Base-by-base conservation (phyloP, 345 rosid species). In the Populus simonii region DNA sequence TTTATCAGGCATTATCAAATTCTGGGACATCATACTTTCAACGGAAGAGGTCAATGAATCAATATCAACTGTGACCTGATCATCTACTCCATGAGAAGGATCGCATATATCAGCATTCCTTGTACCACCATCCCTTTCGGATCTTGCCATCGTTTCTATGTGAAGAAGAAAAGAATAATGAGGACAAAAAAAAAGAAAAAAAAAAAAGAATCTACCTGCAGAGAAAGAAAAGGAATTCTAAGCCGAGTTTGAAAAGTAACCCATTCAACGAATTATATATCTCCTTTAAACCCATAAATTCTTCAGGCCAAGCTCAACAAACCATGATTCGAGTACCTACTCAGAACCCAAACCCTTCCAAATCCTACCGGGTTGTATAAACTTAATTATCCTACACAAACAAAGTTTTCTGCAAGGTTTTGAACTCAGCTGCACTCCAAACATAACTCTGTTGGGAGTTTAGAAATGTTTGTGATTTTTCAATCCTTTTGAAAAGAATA, bases 111-210 rank as follows among this genome's bases (percentile, higher is more conserved):
- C 27, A 39, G 1, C 13, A 36, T n/a, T 8, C 11, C 1, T 38
- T 38, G 17, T 16, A 27, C 11, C 35, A 23, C 36, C 36, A 25
- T 65, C 36, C 0, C 8, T 65, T 1, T 65, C 68, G 17, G 4
- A 31, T 16, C 1, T 23, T 73, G 0, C 67, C 76, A 73, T 73
- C 51, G 17, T 53, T 27, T 20, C 76, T 59, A 6, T 3, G 18
- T 8, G 9, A 80, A 85, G 68, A 76, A 76, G 78, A 83, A 80
- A 17, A 18, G n/a, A 69, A 69, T 69, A 65, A 11, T 4, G 68
- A 27, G 68, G 35, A 13, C 15, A 62, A 5, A 8, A 63, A 0
- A 63, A 9, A 63, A n/a, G n/a, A n/a, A 13, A 29, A 29, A 29
- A 29, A 29, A 27, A 27, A 27, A 1, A 2, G 49, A 43, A 12